These are phyloP conservation scores for Hymenoscyphus salicellus DNA, from an alignment of 2,329 filamentous ascomycete species.

Conservation along the genomic window DNA sequence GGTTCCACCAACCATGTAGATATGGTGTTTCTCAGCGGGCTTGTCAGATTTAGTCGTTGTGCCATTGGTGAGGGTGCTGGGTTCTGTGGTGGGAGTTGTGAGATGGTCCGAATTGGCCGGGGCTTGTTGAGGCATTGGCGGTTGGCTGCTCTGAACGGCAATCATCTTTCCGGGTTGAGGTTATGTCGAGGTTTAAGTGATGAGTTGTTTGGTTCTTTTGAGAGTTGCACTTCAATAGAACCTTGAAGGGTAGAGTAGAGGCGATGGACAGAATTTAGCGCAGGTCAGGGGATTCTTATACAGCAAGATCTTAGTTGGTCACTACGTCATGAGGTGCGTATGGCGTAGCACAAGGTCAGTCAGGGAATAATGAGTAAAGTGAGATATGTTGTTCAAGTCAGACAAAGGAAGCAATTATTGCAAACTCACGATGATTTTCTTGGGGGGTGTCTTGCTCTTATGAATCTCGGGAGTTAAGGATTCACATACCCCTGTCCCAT, in stretches of 20 bases:
- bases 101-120: slow-evolving; percentile 30
- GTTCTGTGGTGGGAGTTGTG: slow-evolving; percentile 21
- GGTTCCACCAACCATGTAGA: slow-evolving; percentile 77
- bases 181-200: not conserved
- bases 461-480: slow-evolving; percentile 13
- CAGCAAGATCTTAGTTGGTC: not conserved
- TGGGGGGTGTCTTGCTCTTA: slow-evolving; percentile 21
- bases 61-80: slow-evolving; percentile 23
- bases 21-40: slow-evolving; percentile 53
- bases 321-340: not conserved
- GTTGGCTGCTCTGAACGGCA: not conserved
- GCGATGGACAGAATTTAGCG: too few species aligned
- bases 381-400: not conserved
- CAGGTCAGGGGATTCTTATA: not conserved
- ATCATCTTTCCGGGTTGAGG: not conserved
- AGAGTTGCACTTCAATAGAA: not conserved
- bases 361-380: not conserved
- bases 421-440: not conserved
- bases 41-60: slow-evolving; percentile 15
- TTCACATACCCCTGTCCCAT: not conserved
- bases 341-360: not conserved
- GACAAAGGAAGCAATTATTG: not conserved
- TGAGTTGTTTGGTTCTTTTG: not conserved
- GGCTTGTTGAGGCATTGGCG: slow-evolving; percentile 15
- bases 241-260: not conserved